A percentile compares a stretch with the other conserved stretches of the same genome.
phyloP scores from a whole-genome alignment of 2,329 filamentous ascomycete species.

The Hypomyces rosellus region DNA sequence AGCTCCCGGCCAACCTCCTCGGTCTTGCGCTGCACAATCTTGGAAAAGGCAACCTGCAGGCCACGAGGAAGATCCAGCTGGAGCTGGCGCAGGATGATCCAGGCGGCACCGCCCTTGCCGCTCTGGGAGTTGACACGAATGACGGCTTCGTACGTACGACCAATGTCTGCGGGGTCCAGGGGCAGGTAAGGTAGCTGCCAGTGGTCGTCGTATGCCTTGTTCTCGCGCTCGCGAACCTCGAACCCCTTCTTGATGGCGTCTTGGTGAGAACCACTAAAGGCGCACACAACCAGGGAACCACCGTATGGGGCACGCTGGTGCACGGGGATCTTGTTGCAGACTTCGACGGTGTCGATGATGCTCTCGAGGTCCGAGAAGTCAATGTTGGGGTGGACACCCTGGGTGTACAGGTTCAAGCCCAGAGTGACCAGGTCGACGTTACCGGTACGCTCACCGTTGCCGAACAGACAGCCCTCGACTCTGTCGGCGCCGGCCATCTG shows the following conservation, averaged over 20 bases:
- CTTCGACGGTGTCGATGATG: slow-evolving; percentile 84
- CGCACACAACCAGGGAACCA: slow-evolving; percentile 83
- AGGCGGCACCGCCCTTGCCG: slow-evolving; percentile 90
- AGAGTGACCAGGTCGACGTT: slow-evolving; percentile 94
- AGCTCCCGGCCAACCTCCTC: slow-evolving; percentile 81
- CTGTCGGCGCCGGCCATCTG: slow-evolving; percentile 95
- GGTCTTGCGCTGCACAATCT: slow-evolving; percentile 74
- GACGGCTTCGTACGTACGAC: slow-evolving; percentile 93
- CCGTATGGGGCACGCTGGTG: slow-evolving; percentile 87
- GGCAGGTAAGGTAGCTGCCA: slow-evolving; percentile 92
- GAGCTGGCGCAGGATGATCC: slow-evolving; percentile 84
- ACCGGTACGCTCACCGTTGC: slow-evolving; percentile 91
- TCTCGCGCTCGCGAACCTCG: slow-evolving; percentile 58
- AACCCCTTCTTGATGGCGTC: slow-evolving; percentile 95
- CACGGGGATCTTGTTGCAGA: slow-evolving; percentile 90
- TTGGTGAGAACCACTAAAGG: slow-evolving; percentile 88
- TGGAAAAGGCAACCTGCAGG: slow-evolving; percentile 85
- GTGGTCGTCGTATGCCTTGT: slow-evolving; percentile 53
- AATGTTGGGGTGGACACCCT: slow-evolving; percentile 76
- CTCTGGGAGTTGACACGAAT: slow-evolving; percentile 97
- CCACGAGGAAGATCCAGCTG: slow-evolving; percentile 89
- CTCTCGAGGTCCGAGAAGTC: slow-evolving; percentile 86
- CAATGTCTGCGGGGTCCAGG: slow-evolving; percentile 87
- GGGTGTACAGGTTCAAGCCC: slow-evolving; percentile 89
- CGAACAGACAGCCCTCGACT: slow-evolving; percentile 85